These are phyloP conservation scores for Xylariaceae sp. DNA, from an alignment of 2,329 filamentous ascomycete species.

Conservation along the genomic window DNA sequence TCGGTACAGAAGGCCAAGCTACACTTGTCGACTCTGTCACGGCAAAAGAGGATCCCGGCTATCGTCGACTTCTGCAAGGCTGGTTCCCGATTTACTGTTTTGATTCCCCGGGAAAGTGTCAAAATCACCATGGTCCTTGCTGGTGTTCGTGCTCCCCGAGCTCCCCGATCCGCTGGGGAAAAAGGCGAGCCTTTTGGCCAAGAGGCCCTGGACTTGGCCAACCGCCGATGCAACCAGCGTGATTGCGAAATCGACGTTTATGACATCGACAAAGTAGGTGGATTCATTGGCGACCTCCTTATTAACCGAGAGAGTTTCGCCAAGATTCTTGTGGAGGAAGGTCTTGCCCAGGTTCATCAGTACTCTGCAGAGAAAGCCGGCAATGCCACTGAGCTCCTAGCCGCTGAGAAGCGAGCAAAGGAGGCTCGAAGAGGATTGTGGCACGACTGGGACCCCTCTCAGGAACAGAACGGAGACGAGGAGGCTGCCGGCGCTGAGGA, in stretches of 20 bases:
- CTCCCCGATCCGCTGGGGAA: slow-evolving; percentile 70
- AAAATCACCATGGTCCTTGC: slow-evolving; percentile 94
- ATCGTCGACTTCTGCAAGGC: slow-evolving; percentile 97
- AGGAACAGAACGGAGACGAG: slow-evolving; percentile 63
- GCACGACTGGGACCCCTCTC: slow-evolving; percentile 89
- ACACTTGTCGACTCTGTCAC: slow-evolving; percentile 77
- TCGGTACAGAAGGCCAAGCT: slow-evolving; percentile 93
- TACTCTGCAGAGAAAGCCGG: slow-evolving; percentile 96
- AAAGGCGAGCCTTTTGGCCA: slow-evolving; percentile 89
- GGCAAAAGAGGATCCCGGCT: slow-evolving; percentile 87
- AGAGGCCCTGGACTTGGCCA: slow-evolving; percentile 88
- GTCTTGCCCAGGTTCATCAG: slow-evolving; percentile 82
- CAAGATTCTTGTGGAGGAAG: slow-evolving; percentile 89
- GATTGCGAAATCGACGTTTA: slow-evolving; percentile 95
- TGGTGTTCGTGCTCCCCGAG: slow-evolving; percentile 84
- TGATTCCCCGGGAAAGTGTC: slow-evolving; percentile 86
- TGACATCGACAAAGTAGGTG: slow-evolving; percentile 91
- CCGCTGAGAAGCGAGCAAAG: slow-evolving; percentile 85
- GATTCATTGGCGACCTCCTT: slow-evolving; percentile 92
- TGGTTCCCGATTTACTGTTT: slow-evolving; percentile 86
- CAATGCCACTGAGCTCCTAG: slow-evolving; percentile 79
- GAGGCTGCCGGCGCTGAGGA: slow-evolving; percentile 47
- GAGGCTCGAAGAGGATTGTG: slow-evolving; percentile 82
- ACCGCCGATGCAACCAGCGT: slow-evolving; percentile 81
- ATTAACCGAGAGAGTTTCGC: slow-evolving; percentile 94